Base-by-base conservation (phyloP, 306 rosid genomes). In the Trifolium dubium region DNA sequence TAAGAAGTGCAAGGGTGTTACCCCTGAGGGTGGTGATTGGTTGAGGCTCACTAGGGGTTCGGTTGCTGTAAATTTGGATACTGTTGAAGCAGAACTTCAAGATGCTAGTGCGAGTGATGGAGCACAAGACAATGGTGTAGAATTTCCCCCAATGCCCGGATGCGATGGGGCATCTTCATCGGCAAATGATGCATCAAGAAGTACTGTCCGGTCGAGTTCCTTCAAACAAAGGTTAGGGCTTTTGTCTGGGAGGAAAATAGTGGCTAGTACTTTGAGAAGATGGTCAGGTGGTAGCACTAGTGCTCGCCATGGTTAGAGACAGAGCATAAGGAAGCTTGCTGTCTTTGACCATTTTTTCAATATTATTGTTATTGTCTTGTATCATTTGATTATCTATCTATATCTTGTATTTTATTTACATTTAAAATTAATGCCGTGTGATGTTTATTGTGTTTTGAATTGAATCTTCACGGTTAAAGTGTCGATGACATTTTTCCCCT, bases 91-190 rank as follows among this genome's bases (percentile, higher is more conserved):
- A 8, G 97, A 89, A 31, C 89, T 72, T 51, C 93, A 65, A 50
- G 99, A 95, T 37, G 92, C 90, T 0, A 91, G 96, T 83, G 96
- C 92, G 18, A 92, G 96, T 72, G 98, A 92, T 50, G 97, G 90
- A 80, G 87, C 66, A 5, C 97, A 85, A 53, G 98, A 93, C 7
- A 87, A 86, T 13, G 91, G 56, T 0, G 12, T 81, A 0, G 99
- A 92, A 3, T 79, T 86, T 47, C 93, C 86, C 51, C 83, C 84
- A 14, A 46, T 85, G 77, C 84, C 84, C 5, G 71, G 60, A 47
- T 89, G 86, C 2, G 59, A 75, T 2, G 84, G 73, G 3, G 66
- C 39, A 17, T 55, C 74, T 12, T 55, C 74, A 0, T 60, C 82
- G 4, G 79, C 84, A 3, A 50, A 46, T 39, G 39, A 70, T 66